Evolutionary conservation across 2,329 filamentous ascomycete species (phyloP).

Genomic region (Paramyrothecium roridum): DNA sequence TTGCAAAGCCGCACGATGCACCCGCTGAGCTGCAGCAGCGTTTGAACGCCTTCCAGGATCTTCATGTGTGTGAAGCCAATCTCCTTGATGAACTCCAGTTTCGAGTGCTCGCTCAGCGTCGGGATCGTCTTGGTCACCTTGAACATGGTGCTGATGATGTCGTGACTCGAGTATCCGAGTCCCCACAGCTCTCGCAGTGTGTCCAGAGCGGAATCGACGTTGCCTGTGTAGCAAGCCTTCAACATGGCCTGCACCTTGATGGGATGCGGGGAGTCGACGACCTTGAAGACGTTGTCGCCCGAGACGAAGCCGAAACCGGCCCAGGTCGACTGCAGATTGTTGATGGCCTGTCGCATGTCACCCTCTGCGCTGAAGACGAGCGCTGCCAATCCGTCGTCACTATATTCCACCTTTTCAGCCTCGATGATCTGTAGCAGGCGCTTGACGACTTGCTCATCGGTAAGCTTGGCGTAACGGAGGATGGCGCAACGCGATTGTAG

Average conservation of each 20-base stretch:
- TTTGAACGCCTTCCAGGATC: constrained; percentile 96
- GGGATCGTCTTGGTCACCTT: constrained; percentile 95
- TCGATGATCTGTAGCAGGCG: constrained; percentile 88
- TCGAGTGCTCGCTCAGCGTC: constrained; percentile 87
- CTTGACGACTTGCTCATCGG: constrained; percentile 89
- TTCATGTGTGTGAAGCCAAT: constrained; percentile 99
- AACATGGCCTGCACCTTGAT: constrained; percentile 99
- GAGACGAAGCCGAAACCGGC: constrained; percentile 97
- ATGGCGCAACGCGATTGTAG: constrained; percentile 96
- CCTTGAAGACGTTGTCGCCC: constrained; percentile 95
- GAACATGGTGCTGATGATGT: constrained; percentile 99
- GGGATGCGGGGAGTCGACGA: constrained; percentile 94
- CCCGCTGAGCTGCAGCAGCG: constrained; percentile 86
- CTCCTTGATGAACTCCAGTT: constrained; percentile 96
- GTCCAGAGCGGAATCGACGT: constrained; percentile 84
- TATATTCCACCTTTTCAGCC: constrained; percentile 85
- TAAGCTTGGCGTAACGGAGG: constrained; percentile 86
- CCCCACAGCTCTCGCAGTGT: constrained; percentile 88
- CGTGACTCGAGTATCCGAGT: constrained; percentile 95
- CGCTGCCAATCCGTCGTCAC: constrained; percentile 91
- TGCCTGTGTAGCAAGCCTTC: constrained; percentile 91
- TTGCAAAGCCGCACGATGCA: constrained; percentile 89
- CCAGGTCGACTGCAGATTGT: constrained; percentile 90
- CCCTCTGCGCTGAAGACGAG: constrained; percentile 96
- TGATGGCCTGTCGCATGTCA: constrained; percentile 98